These are phyloP conservation scores for Tylopilus vinaceipallidus DNA, from an alignment of 768 basidiomycete genomes.

Conservation along the genomic window DNA sequence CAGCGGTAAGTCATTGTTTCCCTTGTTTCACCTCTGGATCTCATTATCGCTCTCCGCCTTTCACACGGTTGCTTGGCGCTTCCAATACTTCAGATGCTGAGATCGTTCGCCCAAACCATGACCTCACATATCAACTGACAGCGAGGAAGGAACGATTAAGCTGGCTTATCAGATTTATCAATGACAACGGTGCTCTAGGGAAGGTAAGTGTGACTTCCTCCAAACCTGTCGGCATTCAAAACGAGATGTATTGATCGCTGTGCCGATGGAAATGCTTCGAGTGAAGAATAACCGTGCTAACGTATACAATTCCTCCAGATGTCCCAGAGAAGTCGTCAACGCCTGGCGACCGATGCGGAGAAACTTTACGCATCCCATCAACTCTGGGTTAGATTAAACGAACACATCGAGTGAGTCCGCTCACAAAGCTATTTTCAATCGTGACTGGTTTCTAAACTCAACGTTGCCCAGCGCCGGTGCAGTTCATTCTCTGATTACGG, in stretches of 20 bases:
- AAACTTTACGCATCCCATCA: slow-evolving; percentile 79
- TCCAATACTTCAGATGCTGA: slow-evolving; percentile 46
- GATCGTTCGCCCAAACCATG: slow-evolving; percentile 72
- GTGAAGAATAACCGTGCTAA: slow-evolving; percentile 1
- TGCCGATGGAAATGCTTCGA: not conserved
- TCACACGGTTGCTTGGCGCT: not conserved
- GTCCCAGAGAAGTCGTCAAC: slow-evolving; percentile 74
- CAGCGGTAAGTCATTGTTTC: slow-evolving; percentile 51
- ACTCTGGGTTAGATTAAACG: slow-evolving; percentile 78
- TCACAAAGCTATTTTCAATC: not conserved
- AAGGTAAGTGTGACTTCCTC: slow-evolving; percentile 48
- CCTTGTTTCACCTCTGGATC: not conserved
- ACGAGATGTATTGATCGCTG: not conserved
- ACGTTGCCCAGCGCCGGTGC: slow-evolving; percentile 45
- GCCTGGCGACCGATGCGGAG: slow-evolving; percentile 79
- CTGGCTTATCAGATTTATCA: slow-evolving; percentile 88
- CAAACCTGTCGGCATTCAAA: not conserved
- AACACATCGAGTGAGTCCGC: slow-evolving; percentile 54
- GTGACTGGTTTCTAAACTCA: not conserved
- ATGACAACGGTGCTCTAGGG: slow-evolving; percentile 74
- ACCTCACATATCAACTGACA: slow-evolving; percentile 74
- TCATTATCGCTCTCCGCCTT: not conserved
- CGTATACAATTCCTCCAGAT: slow-evolving; percentile 46
- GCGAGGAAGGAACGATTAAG: slow-evolving; percentile 73
- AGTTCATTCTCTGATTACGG: slow-evolving; percentile 62